These are phyloP conservation scores for Aureobasidium mangrovei DNA, from an alignment of 2,329 filamentous ascomycete genomes.

Conservation along the genomic window DNA sequence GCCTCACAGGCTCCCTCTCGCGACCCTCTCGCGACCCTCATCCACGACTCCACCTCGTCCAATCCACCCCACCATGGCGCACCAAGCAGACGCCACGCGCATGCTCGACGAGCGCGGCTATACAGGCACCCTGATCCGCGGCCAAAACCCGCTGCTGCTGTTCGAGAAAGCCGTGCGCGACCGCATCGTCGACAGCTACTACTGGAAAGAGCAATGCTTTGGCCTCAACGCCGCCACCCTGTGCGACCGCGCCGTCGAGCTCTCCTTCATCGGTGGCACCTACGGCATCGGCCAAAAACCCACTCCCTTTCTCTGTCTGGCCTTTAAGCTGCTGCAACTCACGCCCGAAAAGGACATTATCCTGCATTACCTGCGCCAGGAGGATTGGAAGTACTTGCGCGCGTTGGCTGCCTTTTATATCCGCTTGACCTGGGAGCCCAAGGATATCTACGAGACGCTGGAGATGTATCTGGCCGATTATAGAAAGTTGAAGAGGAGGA, in stretches of 20 bases:
- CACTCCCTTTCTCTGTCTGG: conserved; percentile 84
- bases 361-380: conserved; percentile 66
- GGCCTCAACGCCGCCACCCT: conserved; percentile 75
- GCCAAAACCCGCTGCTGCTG: conserved; percentile 88
- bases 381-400: conserved; percentile 68
- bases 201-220: conserved; percentile 99
- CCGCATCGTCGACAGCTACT: conserved; percentile 89
- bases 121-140: conserved; percentile 66
- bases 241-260: conserved; percentile 79
- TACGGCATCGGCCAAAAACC: conserved; percentile 78
- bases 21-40: not conserved
- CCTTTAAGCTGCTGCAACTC: conserved; percentile 89
- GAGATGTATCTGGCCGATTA: conserved; percentile 77
- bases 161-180: conserved; percentile 94
- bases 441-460: conserved; percentile 68
- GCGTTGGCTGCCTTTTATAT: conserved; percentile 89
- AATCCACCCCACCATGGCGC: conserved; percentile 33
- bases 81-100: conserved; percentile 67
- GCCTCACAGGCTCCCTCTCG: not conserved
- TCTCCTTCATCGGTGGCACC: conserved; percentile 79
- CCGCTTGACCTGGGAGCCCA: conserved; percentile 73
- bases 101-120: conserved; percentile 88
- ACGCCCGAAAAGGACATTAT: conserved; percentile 72
- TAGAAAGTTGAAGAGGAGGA: conserved; percentile 72
- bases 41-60: not conserved